These are phyloP conservation scores for Monilinia aucupariae DNA, from an alignment of 2,329 filamentous ascomycete species.

Conservation along the genomic window DNA sequence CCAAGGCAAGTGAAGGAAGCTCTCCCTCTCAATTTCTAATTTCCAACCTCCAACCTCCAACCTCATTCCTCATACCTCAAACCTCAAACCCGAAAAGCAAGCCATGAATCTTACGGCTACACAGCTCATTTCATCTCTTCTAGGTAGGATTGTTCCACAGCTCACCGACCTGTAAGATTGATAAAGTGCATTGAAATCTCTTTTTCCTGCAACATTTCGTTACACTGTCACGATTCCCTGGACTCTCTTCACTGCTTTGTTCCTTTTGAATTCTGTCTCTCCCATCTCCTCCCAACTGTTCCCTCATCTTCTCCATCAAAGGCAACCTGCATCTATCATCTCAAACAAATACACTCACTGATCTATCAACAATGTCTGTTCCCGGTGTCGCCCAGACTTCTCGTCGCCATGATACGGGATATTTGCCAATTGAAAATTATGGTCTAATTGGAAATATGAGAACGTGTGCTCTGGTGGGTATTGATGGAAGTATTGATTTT, in stretches of 20 bases:
- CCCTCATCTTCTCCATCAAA: neutral
- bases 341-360: neutral
- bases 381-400: constrained; percentile 5
- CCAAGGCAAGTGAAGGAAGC: neutral
- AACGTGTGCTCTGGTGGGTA: constrained; percentile 69
- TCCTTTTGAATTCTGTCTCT: neutral
- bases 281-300: neutral
- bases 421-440: constrained; percentile 62
- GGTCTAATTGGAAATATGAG: constrained; percentile 77
- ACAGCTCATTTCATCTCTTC: neutral
- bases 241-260: constrained; percentile 11
- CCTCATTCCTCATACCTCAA: too few relatives aligned
- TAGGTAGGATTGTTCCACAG: neutral
- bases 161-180: constrained; percentile 2
- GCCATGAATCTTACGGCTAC: constrained; percentile 5
- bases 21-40: too few relatives aligned
- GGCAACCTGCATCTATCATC: constrained; percentile 7
- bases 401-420: constrained; percentile 29
- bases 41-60: too few relatives aligned
- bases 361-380: constrained; percentile 5
- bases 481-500: constrained; percentile 68
- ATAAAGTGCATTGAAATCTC: neutral
- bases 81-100: neutral
- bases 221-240: neutral
- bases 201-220: neutral